These are phyloP conservation scores for Trichosporon sp. DNA, from an alignment of 1,284 basidiomycete genomes.

Conservation along the genomic window DNA sequence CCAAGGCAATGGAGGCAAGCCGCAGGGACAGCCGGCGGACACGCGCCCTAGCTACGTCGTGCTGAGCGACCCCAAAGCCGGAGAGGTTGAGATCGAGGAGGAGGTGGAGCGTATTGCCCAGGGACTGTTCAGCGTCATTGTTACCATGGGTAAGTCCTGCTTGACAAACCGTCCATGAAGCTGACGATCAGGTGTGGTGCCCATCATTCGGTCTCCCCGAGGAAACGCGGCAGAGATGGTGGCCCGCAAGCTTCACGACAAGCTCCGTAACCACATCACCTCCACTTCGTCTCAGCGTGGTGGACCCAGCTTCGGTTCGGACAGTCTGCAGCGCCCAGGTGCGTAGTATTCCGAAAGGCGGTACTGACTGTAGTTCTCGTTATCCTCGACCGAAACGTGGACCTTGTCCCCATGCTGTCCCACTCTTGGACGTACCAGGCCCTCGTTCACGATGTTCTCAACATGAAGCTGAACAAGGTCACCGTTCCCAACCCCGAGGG, in stretches of 20 bases:
- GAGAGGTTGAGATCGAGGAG: constrained; percentile 85
- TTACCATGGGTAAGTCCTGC: constrained; percentile 67
- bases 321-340: constrained; percentile 75
- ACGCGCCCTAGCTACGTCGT: constrained; percentile 64
- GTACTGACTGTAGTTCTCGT: constrained; percentile 65
- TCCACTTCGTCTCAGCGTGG: constrained; percentile 60
- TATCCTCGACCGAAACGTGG: constrained; percentile 90
- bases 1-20: constrained; percentile 26
- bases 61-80: constrained; percentile 86
- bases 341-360: constrained; percentile 5
- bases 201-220: constrained; percentile 88
- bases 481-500: constrained; percentile 63
- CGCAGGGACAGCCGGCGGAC: constrained; percentile 38
- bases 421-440: constrained; percentile 99
- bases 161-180: neutral
- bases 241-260: constrained; percentile 87
- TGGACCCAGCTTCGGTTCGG: constrained; percentile 58
- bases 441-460: constrained; percentile 92
- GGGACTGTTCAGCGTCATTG: constrained; percentile 89
- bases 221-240: constrained; percentile 99
- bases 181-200: constrained; percentile 68
- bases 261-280: constrained; percentile 84
- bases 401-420: constrained; percentile 88
- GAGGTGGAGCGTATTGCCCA: constrained; percentile 89
- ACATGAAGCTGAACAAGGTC: constrained; percentile 95